These are phyloP conservation scores for Penicillium bialowiezense DNA, from an alignment of 495 filamentous ascomycete genomes.

Conservation along the genomic window DNA sequence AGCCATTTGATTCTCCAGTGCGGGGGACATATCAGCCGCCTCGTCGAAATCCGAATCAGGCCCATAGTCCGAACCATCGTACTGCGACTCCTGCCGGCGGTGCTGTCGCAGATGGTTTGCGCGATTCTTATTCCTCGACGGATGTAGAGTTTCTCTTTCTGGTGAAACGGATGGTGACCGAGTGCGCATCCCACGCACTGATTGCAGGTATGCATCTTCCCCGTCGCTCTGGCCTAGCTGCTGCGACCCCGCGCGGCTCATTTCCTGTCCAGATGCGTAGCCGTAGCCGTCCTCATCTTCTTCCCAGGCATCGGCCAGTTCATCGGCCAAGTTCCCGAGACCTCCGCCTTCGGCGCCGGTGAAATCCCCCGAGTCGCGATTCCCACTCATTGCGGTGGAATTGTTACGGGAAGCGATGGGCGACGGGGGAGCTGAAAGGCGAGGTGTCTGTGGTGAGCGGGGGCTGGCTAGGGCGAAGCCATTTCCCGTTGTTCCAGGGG, in stretches of 20 bases:
- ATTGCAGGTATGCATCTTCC: constrained; percentile 32
- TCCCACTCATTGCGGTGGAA: constrained; percentile 50
- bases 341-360: constrained; percentile 50
- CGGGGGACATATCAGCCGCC: constrained; percentile 65
- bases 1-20: constrained; percentile 71
- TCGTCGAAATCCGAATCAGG: constrained; percentile 71
- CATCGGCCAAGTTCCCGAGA: constrained; percentile 80
- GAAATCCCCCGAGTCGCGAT: constrained; percentile 42
- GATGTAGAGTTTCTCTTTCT: constrained; percentile 27
- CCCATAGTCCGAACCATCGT: constrained; percentile 58
- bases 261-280: constrained; percentile 42
- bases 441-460: constrained; percentile 37
- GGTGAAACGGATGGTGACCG: constrained; percentile 30
- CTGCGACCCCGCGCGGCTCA: constrained; percentile 29
- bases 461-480: constrained; percentile 40
- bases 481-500: constrained; percentile 38
- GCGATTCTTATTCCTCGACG: constrained; percentile 26
- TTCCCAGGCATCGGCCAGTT: constrained; percentile 59
- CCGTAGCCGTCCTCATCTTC: constrained; percentile 56
- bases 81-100: constrained; percentile 48
- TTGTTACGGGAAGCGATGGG: constrained; percentile 57
- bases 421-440: constrained; percentile 57
- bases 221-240: constrained; percentile 32
- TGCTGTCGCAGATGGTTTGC: constrained; percentile 38
- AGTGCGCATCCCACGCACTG: constrained; percentile 24